These are phyloP conservation scores for Lactifluus piperatus DNA, from an alignment of 768 basidiomycete genomes.

Conservation along the genomic window DNA sequence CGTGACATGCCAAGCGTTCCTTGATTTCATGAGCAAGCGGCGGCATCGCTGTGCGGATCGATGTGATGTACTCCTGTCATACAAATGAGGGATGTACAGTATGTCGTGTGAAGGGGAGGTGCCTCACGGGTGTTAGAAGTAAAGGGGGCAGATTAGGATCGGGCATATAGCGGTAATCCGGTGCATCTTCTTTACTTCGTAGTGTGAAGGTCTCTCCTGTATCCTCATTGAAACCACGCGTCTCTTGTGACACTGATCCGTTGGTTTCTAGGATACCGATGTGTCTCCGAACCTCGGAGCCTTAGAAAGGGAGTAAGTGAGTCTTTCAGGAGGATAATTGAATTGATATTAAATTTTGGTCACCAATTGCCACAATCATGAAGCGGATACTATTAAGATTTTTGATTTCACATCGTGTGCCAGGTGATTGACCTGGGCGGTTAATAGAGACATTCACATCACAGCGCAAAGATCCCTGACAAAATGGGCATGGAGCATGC, in stretches of 20 bases:
- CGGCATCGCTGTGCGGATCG: constrained; percentile 49
- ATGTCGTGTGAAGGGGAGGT: neutral
- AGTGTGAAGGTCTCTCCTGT: constrained; percentile 73
- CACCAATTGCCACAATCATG: constrained; percentile 80
- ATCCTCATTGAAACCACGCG: constrained; percentile 82
- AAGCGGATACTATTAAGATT: constrained; percentile 90
- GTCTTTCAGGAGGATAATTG: neutral
- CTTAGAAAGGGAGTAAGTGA: constrained; percentile 32
- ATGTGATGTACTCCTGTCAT: constrained; percentile 52
- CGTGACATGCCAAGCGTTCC: constrained; percentile 44
- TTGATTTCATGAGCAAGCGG: constrained; percentile 65
- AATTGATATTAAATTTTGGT: neutral
- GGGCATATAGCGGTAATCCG: constrained; percentile 97
- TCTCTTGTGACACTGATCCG: constrained; percentile 63
- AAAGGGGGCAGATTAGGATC: constrained; percentile 87
- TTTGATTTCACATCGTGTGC: constrained; percentile 93
- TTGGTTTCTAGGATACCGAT: constrained; percentile 42
- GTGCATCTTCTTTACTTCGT: constrained; percentile 86
- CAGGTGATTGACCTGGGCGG: constrained; percentile 46
- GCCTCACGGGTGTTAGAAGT: constrained; percentile 41
- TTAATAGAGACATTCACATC: constrained; percentile 95
- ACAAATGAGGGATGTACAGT: neutral
- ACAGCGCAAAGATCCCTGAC: constrained; percentile 84
- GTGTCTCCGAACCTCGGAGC: constrained; percentile 76
- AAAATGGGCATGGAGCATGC: constrained; percentile 11